Base-by-base conservation (phyloP, 768 basidiomycete species). In the Tubosaeta sp. region DNA sequence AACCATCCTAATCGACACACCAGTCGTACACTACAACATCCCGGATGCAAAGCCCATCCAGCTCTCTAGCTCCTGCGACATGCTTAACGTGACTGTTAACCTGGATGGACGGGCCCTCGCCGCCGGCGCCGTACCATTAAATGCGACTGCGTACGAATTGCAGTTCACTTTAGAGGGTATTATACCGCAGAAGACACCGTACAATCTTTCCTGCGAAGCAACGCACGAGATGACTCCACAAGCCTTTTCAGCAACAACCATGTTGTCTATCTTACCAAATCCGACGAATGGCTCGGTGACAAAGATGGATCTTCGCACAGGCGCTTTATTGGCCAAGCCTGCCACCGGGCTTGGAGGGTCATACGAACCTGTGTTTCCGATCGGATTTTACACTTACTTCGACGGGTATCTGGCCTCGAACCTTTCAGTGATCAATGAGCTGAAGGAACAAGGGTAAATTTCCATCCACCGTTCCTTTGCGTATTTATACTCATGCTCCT, bases 221-320 rank as follows among this genome's bases (percentile, higher is more conserved):
- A 57, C 53, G 0, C 64, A 50, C 62, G 62, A 7, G 54, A 74
- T 52, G 62, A 68, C 26, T 73, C 54, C 59, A 17, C 78, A 81
- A 50, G 73, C 65, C 5, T 84, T 79, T 59, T 67, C 63, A 4
- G 71, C 79, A 4, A 69, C 72, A 2, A 71, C 77, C 0, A 59
- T 70, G 7, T 61, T 87, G 46, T 75, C 75, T 1, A 77, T 76
- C 49, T 67, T 84, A 33, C 81, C 82, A 5, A 63, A 72, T 27
- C 79, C 75, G 1, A 71, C 65, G 1, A 78, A 80, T 50, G 76
- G 78, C 13, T 77, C 78, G 2, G 82, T 81, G 16, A 82, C 82
- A 0, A 84, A 83, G 10, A 46, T 25, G 14, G 32, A 46, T 26
- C n/a, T 78, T 46, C 74, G 81, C 31, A 84, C 80, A 5, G 83